Evolutionary conservation across 345 rosid genomes (phyloP).

Genomic region (Cardamine occulta): DNA sequence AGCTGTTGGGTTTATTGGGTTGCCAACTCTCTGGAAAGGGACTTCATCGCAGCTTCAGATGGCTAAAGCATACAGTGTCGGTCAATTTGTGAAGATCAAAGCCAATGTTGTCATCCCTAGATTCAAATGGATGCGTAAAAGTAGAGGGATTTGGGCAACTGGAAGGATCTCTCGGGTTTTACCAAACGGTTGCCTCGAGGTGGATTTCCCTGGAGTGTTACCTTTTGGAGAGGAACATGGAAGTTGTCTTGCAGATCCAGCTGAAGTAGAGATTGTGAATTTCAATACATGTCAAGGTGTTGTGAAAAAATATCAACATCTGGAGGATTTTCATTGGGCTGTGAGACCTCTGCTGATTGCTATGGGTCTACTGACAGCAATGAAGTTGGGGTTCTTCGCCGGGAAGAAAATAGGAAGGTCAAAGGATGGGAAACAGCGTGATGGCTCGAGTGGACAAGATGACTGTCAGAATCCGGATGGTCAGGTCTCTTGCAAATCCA

Average conservation of each 20-base stretch:
- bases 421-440: conserved; percentile 46
- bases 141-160: conserved; percentile 68
- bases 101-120: conserved; percentile 69
- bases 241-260: conserved; percentile 81
- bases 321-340: conserved; percentile 94
- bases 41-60: conserved; percentile 73
- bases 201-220: conserved; percentile 75
- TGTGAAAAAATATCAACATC: conserved; percentile 76
- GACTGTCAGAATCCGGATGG: conserved; percentile 36
- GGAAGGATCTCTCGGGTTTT: conserved; percentile 70
- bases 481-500: conserved; percentile 35
- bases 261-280: conserved; percentile 76
- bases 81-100: conserved; percentile 80
- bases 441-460: conserved; percentile 26
- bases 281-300: conserved; percentile 67
- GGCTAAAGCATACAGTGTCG: conserved; percentile 74
- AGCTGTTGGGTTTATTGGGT: conserved; percentile 76
- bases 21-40: conserved; percentile 82
- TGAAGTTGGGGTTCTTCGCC: conserved; percentile 61
- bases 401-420: conserved; percentile 61
- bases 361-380: conserved; percentile 64
- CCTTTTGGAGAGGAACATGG: conserved; percentile 56
- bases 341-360: conserved; percentile 84
- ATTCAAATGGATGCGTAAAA: conserved; percentile 80
- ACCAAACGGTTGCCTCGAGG: conserved; percentile 85